These are phyloP conservation scores for Cryptococcus deneoformans DNA, from an alignment of 1,284 basidiomycete genomes.

Conservation along the genomic window DNA sequence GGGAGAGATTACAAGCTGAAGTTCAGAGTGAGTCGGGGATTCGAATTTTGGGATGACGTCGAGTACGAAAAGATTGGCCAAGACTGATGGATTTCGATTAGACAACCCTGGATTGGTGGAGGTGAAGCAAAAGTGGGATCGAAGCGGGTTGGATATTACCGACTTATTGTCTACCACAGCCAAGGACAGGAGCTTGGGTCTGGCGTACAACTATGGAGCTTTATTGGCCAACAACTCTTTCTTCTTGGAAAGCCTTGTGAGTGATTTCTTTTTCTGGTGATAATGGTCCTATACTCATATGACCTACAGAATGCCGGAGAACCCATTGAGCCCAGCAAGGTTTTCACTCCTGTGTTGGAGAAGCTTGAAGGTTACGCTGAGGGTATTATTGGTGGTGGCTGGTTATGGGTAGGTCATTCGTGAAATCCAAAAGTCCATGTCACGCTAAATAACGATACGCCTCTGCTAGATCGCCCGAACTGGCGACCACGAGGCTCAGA, in stretches of 20 bases:
- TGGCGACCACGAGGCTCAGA: constrained; percentile 24
- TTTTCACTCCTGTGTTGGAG: constrained; percentile 26
- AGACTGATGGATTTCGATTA: background rate
- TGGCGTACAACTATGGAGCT: constrained; percentile 89
- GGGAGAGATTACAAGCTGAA: constrained; percentile 43
- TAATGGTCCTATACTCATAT: no score
- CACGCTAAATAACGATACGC: background rate
- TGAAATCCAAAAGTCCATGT: background rate
- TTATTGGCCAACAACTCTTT: constrained; percentile 94
- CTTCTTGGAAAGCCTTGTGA: constrained; percentile 81
- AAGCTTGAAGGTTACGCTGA: constrained; percentile 45
- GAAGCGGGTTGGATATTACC: constrained; percentile 39
- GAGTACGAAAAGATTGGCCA: background rate
- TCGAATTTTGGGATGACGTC: background rate
- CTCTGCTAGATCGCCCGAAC: constrained; percentile 34
- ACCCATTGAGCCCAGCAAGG: constrained; percentile 22
- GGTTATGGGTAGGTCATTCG: constrained; percentile 67
- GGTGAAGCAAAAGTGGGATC: constrained; percentile 44
- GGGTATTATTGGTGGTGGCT: constrained; percentile 59
- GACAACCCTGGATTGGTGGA: constrained; percentile 37
- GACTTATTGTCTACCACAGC: constrained; percentile 68
- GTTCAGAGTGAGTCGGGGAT: constrained; percentile 39
- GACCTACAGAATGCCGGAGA: constrained; percentile 26
- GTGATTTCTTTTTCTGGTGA: constrained; percentile 42
- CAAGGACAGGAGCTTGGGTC: constrained; percentile 58